These are phyloP conservation scores for Aspergillus sclerotialis DNA, from an alignment of 2,329 filamentous ascomycete species.

Conservation along the genomic window DNA sequence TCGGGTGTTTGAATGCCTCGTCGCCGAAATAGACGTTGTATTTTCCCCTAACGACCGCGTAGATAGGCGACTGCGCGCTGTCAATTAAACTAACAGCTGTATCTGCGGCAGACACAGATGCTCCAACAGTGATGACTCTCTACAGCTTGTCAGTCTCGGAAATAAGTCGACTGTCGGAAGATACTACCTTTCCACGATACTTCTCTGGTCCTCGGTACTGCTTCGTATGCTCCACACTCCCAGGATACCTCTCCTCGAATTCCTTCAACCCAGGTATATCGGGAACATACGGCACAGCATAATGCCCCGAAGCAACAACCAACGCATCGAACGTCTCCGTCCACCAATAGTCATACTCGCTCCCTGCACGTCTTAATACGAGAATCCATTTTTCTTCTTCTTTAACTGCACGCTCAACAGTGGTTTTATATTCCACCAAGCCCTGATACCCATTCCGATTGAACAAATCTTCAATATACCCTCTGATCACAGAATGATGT, in stretches of 20 bases:
- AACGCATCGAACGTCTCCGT: slow-evolving; percentile 56
- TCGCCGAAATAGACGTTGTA: slow-evolving; percentile 53
- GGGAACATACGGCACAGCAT: slow-evolving; percentile 49
- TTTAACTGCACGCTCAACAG: slow-evolving; percentile 49
- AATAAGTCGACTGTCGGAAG: too few species aligned
- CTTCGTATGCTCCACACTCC: slow-evolving; percentile 36
- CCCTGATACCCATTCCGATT: slow-evolving; percentile 47
- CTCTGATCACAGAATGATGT: slow-evolving; percentile 51
- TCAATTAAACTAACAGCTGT: slow-evolving; percentile 47
- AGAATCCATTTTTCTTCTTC: slow-evolving; percentile 51
- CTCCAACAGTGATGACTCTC: slow-evolving; percentile 56
- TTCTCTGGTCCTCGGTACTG: slow-evolving; percentile 30
- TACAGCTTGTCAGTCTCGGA: too few species aligned
- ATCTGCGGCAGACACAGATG: slow-evolving; percentile 55
- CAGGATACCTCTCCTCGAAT: slow-evolving; percentile 31
- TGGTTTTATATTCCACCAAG: slow-evolving; percentile 45
- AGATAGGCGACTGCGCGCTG: slow-evolving; percentile 42
- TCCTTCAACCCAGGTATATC: slow-evolving; percentile 36
- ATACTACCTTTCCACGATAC: slow-evolving; percentile 31
- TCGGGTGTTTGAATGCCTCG: slow-evolving; percentile 53
- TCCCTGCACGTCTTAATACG: slow-evolving; percentile 39
- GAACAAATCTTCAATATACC: slow-evolving; percentile 52
- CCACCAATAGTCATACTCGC: slow-evolving; percentile 54
- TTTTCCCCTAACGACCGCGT: slow-evolving; percentile 48
- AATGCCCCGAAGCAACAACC: slow-evolving; percentile 55